phyloP scores from a whole-genome alignment of 164 flowering plant genomes.

The Umbilicus rupestris region DNA sequence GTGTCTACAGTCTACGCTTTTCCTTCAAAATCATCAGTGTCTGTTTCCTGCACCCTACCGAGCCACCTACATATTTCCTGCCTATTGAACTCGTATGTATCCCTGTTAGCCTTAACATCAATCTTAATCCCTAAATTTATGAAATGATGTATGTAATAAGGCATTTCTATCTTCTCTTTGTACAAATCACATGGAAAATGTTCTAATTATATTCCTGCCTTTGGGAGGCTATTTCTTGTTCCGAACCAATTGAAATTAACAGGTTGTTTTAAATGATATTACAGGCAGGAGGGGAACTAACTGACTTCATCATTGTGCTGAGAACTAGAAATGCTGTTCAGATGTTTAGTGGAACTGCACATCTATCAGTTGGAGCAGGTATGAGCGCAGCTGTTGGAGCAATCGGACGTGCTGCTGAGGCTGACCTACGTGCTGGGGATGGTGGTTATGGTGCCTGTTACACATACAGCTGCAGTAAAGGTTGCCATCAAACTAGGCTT shows the following conservation, averaged over 20 bases:
- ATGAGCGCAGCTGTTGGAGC: slow-evolving; percentile 82
- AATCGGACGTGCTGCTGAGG: slow-evolving; percentile 79
- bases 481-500: slow-evolving; percentile 19
- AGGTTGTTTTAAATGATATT: background rate
- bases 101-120: background rate
- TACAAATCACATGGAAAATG: background rate
- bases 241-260: background rate
- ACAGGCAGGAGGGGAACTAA: slow-evolving; percentile 92
- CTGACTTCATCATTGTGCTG: slow-evolving; percentile 83
- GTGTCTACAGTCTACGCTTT: background rate
- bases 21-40: background rate
- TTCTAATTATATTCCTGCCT: no score
- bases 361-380: slow-evolving; percentile 85
- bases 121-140: no score
- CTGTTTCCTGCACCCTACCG: background rate
- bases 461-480: slow-evolving; percentile 99
- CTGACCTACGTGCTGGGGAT: slow-evolving; percentile 79
- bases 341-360: slow-evolving; percentile 72
- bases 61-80: background rate
- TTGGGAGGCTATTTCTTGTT: background rate
- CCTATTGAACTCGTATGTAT: background rate
- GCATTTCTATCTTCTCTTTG: background rate
- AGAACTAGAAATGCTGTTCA: slow-evolving; percentile 70
- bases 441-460: slow-evolving; percentile 93
- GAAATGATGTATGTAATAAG: background rate